These are phyloP conservation scores for Calvatia gigantea DNA, from an alignment of 768 basidiomycete genomes.

Conservation along the genomic window DNA sequence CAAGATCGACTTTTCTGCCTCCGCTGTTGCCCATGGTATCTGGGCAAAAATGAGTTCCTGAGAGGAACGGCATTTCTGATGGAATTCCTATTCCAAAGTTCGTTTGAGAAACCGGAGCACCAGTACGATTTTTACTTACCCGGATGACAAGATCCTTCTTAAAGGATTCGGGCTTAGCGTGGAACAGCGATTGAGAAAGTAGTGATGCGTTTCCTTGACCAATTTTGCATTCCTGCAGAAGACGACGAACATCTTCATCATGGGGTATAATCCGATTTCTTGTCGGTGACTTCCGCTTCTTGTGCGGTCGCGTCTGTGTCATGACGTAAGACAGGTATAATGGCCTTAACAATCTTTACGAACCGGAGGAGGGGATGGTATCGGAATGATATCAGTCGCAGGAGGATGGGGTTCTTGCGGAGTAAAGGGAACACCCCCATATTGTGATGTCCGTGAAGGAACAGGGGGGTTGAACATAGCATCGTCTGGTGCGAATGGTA, in stretches of 20 bases:
- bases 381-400: conserved; percentile 21
- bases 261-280: conserved; percentile 53
- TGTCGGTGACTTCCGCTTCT: conserved; percentile 36
- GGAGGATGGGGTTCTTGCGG: conserved; percentile 33
- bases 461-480: conserved; percentile 73
- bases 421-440: conserved; percentile 34
- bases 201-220: conserved; percentile 78
- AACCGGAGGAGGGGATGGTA: conserved; percentile 24
- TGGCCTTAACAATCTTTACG: not conserved
- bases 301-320: conserved; percentile 18
- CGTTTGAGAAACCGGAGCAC: not conserved
- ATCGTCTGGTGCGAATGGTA: conserved; percentile 77
- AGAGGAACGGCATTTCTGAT: conserved; percentile 70
- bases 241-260: conserved; percentile 80
- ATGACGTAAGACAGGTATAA: not conserved
- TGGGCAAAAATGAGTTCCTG: conserved; percentile 85
- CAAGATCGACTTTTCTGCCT: conserved; percentile 60
- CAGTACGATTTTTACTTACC: conserved; percentile 35
- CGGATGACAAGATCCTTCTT: conserved; percentile 61
- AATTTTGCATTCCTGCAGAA: conserved; percentile 84
- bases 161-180: conserved; percentile 69
- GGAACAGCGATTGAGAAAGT: conserved; percentile 66
- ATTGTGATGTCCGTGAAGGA: conserved; percentile 34
- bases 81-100: conserved; percentile 65
- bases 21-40: conserved; percentile 87